Conservation (phyloP, 768 basidiomycete species). For the Suillus paluster region DNA sequence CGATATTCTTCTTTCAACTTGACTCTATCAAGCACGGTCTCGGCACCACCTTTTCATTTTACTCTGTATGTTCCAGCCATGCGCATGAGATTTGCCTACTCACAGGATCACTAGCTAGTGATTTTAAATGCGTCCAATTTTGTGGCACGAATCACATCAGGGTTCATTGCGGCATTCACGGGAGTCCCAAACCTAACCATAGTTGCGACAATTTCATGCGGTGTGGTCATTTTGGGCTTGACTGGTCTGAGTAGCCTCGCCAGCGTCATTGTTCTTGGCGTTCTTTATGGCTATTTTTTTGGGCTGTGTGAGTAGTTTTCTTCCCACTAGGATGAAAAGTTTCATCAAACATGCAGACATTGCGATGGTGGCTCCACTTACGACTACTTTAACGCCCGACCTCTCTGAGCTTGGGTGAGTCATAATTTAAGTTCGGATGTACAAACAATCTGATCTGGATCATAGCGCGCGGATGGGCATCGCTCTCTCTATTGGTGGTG, state of each 20-base stretch:
- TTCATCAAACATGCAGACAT: constrained; percentile 33
- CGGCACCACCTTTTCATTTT: constrained; percentile 51
- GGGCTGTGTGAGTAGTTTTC: constrained; percentile 43
- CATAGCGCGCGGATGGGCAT: no score
- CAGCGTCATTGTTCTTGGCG: constrained; percentile 45
- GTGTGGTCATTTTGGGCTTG: constrained; percentile 48
- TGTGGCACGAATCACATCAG: constrained; percentile 50
- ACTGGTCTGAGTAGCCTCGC: constrained; percentile 43
- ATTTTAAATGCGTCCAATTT: constrained; percentile 58
- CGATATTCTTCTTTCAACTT: constrained; percentile 63
- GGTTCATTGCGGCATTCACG: constrained; percentile 40
- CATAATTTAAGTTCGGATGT: neutral
- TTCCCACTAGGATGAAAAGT: neutral
- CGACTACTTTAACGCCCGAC: constrained; percentile 47
- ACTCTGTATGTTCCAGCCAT: no score
- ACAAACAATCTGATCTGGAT: neutral
- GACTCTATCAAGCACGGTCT: constrained; percentile 55
- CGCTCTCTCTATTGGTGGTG: constrained; percentile 49
- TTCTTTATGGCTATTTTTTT: constrained; percentile 54
- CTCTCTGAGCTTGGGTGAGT: constrained; percentile 55
- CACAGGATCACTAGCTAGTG: constrained; percentile 40
- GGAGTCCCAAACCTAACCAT: constrained; percentile 51
- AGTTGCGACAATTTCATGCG: constrained; percentile 34
- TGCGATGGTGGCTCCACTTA: constrained; percentile 45
- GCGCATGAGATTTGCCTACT: constrained; percentile 10